Percentiles rank a stretch among this genome's conserved stretches.
Evolutionary conservation across 2,329 filamentous ascomycete species (phyloP).

Genomic region (Calonectria pauciramosa): DNA sequence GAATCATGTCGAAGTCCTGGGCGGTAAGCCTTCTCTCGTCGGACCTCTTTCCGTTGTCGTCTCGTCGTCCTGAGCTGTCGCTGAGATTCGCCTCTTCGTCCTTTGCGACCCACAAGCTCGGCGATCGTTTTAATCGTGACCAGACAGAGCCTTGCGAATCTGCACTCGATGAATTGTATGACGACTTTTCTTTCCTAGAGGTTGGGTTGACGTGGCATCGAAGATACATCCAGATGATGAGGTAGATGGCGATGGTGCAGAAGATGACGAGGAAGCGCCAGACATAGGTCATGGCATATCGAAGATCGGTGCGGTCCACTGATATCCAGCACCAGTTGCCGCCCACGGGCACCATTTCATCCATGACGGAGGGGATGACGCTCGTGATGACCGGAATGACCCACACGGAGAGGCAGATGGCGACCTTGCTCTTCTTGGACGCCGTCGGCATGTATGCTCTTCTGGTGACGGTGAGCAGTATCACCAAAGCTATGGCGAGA

Average conservation of each 20-base stretch:
- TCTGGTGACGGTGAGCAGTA: constrained; percentile 39
- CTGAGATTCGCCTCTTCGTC: not conserved
- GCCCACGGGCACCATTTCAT: constrained; percentile 48
- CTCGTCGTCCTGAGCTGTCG: not conserved
- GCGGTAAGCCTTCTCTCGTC: not conserved
- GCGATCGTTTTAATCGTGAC: not conserved
- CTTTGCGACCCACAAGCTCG: not conserved
- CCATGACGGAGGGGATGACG: constrained; percentile 30
- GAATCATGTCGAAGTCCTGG: not conserved
- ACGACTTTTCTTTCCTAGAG: not conserved
- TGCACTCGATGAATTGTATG: not conserved
- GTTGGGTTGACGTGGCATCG: constrained; percentile 23
- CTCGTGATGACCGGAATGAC: constrained; percentile 37
- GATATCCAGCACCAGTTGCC: constrained; percentile 65
- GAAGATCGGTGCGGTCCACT: constrained; percentile 50
- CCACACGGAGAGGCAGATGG: constrained; percentile 37
- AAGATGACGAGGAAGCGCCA: constrained; percentile 60
- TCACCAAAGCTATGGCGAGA: constrained; percentile 40
- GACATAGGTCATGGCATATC: constrained; percentile 59
- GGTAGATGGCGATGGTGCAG: constrained; percentile 56
- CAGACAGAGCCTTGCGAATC: not conserved
- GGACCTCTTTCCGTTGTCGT: not conserved
- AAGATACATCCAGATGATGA: constrained; percentile 52
- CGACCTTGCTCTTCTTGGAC: constrained; percentile 23
- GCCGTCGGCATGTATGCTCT: constrained; percentile 33